These are phyloP conservation scores for Penicillium italicum DNA, from an alignment of 2,329 filamentous ascomycete genomes.

Conservation along the genomic window DNA sequence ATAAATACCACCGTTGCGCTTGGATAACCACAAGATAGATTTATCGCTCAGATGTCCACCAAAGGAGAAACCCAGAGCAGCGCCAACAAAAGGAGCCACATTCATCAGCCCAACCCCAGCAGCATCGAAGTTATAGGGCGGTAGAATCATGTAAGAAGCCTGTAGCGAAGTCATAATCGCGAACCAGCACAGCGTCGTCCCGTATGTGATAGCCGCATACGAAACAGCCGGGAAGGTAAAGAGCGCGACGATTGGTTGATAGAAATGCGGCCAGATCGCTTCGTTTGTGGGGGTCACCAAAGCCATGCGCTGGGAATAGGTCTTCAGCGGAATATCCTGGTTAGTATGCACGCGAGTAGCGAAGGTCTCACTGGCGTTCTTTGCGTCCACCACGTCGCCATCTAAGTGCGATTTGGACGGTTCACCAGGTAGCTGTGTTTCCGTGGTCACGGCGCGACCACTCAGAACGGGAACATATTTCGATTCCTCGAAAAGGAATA, in stretches of 20 bases:
- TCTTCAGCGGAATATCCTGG: slow-evolving; percentile 37
- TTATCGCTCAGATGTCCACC: slow-evolving; percentile 39
- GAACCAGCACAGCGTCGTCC: slow-evolving; percentile 37
- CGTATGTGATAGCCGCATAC: slow-evolving; percentile 41
- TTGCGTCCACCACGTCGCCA: background rate
- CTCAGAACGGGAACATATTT: slow-evolving; percentile 13
- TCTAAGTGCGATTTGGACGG: background rate
- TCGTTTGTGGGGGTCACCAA: slow-evolving; percentile 26
- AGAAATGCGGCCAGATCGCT: slow-evolving; percentile 23
- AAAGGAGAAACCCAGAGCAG: slow-evolving; percentile 34
- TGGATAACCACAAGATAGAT: slow-evolving; percentile 37
- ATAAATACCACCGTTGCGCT: slow-evolving; percentile 41
- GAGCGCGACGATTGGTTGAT: slow-evolving; percentile 29
- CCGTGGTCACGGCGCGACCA: background rate
- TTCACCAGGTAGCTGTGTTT: slow-evolving; percentile 2
- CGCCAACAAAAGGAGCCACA: slow-evolving; percentile 41
- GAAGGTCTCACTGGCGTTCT: background rate
- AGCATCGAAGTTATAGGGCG: slow-evolving; percentile 42
- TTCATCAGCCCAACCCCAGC: slow-evolving; percentile 40
- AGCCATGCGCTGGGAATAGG: slow-evolving; percentile 45
- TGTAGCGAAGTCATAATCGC: slow-evolving; percentile 39
- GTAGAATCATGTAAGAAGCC: slow-evolving; percentile 35
- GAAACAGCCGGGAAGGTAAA: slow-evolving; percentile 50
- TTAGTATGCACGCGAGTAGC: slow-evolving; percentile 18
- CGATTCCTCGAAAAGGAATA: slow-evolving; percentile 49